Percentiles rank a stretch among this genome's conserved stretches.
Evolutionary conservation across 495 filamentous ascomycete genomes (phyloP).

Genomic region (Chlorociboria aeruginascens): DNA sequence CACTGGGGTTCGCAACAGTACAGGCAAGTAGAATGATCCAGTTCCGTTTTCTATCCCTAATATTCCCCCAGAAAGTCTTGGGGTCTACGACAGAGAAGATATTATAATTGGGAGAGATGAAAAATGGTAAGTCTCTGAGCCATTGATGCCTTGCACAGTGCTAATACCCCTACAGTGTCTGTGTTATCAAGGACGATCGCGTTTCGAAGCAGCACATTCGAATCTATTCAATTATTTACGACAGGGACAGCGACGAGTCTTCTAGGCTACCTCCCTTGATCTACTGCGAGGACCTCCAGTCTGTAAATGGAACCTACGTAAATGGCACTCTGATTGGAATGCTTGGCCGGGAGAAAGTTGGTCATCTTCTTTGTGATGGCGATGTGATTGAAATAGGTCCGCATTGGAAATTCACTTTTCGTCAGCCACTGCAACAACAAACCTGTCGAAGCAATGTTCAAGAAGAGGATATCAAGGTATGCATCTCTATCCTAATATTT

Average conservation of each 20-base stretch:
- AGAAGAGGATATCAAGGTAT: conserved; percentile 20
- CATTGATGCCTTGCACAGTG: no score
- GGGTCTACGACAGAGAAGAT: no score
- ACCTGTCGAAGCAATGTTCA: conserved; percentile 2
- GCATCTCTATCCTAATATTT: not conserved
- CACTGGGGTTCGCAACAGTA: no score
- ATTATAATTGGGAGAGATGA: no score
- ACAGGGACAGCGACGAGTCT: conserved; percentile 20
- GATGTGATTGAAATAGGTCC: conserved; percentile 36
- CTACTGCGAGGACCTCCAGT: conserved; percentile 48
- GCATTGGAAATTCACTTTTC: conserved; percentile 25
- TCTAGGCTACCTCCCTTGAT: conserved; percentile 31
- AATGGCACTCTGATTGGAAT: conserved; percentile 35
- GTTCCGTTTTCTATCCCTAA: no score
- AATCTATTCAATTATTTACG: conserved; percentile 47
- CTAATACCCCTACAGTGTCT: not conserved
- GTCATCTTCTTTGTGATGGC: conserved; percentile 41
- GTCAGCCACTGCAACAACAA: conserved; percentile 13
- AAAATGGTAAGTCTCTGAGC: no score
- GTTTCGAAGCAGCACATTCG: conserved; percentile 49
- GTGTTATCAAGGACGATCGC: conserved; percentile 6
- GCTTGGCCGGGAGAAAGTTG: conserved; percentile 16
- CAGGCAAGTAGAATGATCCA: no score
- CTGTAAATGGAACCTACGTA: conserved; percentile 43
- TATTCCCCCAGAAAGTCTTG: no score